Evolutionary conservation across 164 flowering plant species (phyloP).

Genomic region (Berberis vulgaris): DNA sequence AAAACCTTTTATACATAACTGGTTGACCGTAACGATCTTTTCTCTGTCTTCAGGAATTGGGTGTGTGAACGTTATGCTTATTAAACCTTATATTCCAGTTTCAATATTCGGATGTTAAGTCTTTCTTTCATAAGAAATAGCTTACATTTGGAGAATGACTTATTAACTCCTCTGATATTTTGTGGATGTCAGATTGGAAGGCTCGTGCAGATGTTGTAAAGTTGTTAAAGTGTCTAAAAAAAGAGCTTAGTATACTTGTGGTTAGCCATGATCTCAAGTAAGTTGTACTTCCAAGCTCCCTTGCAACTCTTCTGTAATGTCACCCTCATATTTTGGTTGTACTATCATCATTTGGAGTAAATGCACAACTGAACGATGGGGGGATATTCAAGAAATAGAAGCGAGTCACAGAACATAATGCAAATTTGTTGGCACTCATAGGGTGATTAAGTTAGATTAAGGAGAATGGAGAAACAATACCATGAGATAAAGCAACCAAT

Average conservation of each 20-base stretch:
- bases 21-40: too few species aligned
- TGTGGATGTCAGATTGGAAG: slow-evolving; percentile 69
- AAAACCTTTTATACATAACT: too few species aligned
- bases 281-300: slow-evolving; percentile 13
- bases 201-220: slow-evolving; percentile 94
- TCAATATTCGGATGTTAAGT: too few species aligned
- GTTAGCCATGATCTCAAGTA: slow-evolving; percentile 98
- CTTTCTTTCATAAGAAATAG: too few species aligned
- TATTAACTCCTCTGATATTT: too few species aligned
- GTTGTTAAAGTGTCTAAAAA: slow-evolving; percentile 72
- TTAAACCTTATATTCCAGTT: too few species aligned
- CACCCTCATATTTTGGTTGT: neutral
- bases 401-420: neutral
- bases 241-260: slow-evolving; percentile 72
- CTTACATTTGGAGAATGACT: too few species aligned
- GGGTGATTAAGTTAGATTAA: neutral
- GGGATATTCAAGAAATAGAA: neutral
- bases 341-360: neutral
- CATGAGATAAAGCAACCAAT: neutral
- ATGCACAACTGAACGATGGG: neutral
- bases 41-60: too few species aligned
- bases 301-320: neutral
- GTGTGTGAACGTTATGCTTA: too few species aligned
- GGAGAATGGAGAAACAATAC: neutral
- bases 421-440: neutral